Percentiles rank a stretch among this genome's conserved stretches.
These are phyloP conservation scores for Stemphylium lycopersici DNA, from an alignment of 2,329 filamentous ascomycete species.

Conservation along the genomic window DNA sequence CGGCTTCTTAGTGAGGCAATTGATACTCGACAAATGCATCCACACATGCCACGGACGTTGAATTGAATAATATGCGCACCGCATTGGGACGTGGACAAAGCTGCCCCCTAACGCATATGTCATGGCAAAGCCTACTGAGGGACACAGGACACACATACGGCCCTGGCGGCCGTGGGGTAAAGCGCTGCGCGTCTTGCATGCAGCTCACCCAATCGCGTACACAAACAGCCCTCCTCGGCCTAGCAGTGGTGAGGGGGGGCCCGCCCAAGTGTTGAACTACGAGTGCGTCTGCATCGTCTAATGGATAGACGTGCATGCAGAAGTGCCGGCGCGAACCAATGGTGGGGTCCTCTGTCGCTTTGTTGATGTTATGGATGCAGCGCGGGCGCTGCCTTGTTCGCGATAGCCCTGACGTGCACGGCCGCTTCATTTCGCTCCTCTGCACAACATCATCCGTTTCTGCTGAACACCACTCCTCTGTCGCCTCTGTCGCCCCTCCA, in stretches of 20 bases:
- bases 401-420: constrained; percentile 16
- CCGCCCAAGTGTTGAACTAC: constrained; percentile 16
- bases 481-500: constrained; percentile 24
- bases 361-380: constrained; percentile 26
- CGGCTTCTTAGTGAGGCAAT: neutral
- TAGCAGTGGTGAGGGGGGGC: constrained; percentile 24
- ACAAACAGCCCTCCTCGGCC: constrained; percentile 22
- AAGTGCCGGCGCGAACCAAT: constrained; percentile 20
- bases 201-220: constrained; percentile 23
- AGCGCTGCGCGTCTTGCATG: constrained; percentile 9
- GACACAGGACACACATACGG: neutral
- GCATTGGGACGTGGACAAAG: neutral
- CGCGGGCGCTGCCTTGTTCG: constrained; percentile 3
- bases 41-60: neutral
- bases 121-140: neutral
- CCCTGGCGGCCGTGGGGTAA: constrained; percentile 8
- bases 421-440: constrained; percentile 19
- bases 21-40: neutral
- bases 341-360: constrained; percentile 10
- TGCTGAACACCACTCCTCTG: constrained; percentile 25
- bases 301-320: constrained; percentile 16
- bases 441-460: constrained; percentile 38
- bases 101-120: neutral
- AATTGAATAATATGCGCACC: neutral
- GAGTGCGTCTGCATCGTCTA: constrained; percentile 19